Conservation (phyloP, 805 yeast genomes). For the Vanderwaltozyma verrucispora region DNA sequence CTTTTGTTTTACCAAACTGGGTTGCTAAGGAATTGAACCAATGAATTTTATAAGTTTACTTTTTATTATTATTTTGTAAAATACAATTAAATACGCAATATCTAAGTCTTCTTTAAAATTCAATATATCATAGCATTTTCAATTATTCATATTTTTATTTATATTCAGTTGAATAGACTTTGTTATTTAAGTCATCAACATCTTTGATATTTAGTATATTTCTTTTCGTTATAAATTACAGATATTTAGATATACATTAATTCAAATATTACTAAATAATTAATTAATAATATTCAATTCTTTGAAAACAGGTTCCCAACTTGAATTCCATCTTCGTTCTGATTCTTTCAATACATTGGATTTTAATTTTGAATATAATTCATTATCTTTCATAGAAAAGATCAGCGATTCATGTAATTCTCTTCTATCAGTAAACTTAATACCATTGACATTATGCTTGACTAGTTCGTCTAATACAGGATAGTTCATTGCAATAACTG, state of each 20-base stretch:
- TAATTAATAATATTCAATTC: conserved; percentile 8
- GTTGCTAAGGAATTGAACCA: conserved; percentile 46
- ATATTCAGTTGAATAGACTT: too few relatives aligned
- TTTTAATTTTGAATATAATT: conserved; percentile 35
- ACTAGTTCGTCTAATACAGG: conserved; percentile 75
- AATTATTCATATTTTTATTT: too few relatives aligned
- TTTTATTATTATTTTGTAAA: too few relatives aligned
- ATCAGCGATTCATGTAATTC: conserved; percentile 38
- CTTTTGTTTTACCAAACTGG: conserved; percentile 88
- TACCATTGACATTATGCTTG: conserved; percentile 57
- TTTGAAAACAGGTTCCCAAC: conserved; percentile 45
- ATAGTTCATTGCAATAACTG: conserved; percentile 71
- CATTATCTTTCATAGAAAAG: conserved; percentile 26
- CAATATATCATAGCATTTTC: too few relatives aligned
- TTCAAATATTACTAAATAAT: too few relatives aligned
- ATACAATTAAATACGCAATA: too few relatives aligned
- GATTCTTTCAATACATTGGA: conserved; percentile 71
- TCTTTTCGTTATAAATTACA: too few relatives aligned
- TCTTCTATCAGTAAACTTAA: conserved; percentile 36
- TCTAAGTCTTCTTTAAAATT: too few relatives aligned
- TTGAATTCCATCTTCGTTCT: conserved; percentile 56
- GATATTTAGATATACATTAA: background rate
- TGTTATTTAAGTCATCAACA: too few relatives aligned
- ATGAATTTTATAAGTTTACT: background rate
- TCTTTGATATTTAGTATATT: too few relatives aligned